Base-by-base conservation (phyloP, 768 basidiomycete genomes). In the Mycena rosella region DNA sequence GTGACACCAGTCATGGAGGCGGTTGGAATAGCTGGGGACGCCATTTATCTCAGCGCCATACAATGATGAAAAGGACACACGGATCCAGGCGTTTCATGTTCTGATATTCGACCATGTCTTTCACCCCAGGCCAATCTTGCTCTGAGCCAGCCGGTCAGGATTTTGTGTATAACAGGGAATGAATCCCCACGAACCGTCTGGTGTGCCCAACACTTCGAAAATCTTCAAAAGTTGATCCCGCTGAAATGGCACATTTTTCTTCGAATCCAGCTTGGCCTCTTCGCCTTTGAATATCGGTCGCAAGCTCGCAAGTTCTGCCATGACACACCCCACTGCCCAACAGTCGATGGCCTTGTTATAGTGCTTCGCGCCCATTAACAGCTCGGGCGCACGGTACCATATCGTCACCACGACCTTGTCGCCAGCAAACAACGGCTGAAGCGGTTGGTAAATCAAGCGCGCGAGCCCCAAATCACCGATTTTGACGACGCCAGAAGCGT, bases 381-480 rank as follows among this genome's bases (percentile, higher is more conserved):
- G 88, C 76, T 99, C 98, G 0, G 98, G 98, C 9, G 96, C 95
- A 58, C 98, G 93, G 77, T 99, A 99, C 98, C 98, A 99, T 75
- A 99, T 99, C 0, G 98, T 99, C 15, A 99, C 98, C 38, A 99
- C 98, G 29, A 99, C 96, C 74, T 99, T 99, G 81, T 99, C 98
- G 18, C 96, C 96, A 0, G 90, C 90, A 76, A 94, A 96, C 2
- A 99, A 83, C 1, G 93, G 91, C 71, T 98, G 96, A 2, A 99
- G 85, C 8, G 98, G 98, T 66, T 95, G 90, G 74, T 96, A 92
- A 64, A 94, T 91, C 32, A 99, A 85, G 34, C 98, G 88, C 1
- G 98, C 98, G 18, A 99, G 88, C 26, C 98, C 98, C 1, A 99
- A 84, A 77, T 99, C 98, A n/a, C 96, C 98, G 57, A 99, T 99